phyloP scores from a whole-genome alignment of 2,329 filamentous ascomycete genomes.

The Diaporthe sp. region DNA sequence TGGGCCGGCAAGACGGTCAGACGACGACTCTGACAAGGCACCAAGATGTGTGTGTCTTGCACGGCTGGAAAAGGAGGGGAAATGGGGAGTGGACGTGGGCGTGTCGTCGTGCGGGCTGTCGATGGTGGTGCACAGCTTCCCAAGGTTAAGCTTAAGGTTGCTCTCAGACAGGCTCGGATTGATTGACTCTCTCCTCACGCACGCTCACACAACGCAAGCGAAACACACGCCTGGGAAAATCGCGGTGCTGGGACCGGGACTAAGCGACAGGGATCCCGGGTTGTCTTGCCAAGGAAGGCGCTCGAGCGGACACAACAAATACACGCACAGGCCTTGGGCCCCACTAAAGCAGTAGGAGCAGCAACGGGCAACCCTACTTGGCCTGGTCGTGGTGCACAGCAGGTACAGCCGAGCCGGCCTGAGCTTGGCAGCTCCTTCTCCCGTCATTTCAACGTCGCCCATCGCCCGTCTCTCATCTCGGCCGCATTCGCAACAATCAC shows the following conservation, averaged over 20 bases:
- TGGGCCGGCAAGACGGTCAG: too few relatives aligned
- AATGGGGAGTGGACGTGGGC: neutral
- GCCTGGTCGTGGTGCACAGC: neutral
- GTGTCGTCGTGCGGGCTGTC: conserved; percentile 24
- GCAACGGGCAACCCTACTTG: conserved; percentile 30
- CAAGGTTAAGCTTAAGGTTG: conserved; percentile 16
- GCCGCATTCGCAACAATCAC: conserved; percentile 1
- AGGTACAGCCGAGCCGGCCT: conserved; percentile 1
- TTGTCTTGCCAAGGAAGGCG: conserved; percentile 26
- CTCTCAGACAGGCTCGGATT: conserved; percentile 4
- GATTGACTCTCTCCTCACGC: conserved; percentile 13
- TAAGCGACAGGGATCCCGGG: conserved; percentile 14
- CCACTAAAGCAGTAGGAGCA: conserved; percentile 35
- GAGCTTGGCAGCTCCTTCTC: neutral
- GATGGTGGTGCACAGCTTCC: conserved; percentile 21
- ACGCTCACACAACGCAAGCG: neutral
- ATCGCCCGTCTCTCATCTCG: conserved; percentile 8
- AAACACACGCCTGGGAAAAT: conserved; percentile 28
- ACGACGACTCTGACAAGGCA: neutral
- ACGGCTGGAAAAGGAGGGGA: conserved; percentile 8
- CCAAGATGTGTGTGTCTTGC: conserved; percentile 8
- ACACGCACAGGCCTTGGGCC: conserved; percentile 38
- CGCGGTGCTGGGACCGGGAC: conserved; percentile 29
- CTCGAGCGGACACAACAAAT: conserved; percentile 47
- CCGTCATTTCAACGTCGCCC: conserved; percentile 12